Percentiles rank a stretch among this genome's conserved stretches.
phyloP scores from a whole-genome alignment of 2,329 filamentous ascomycete species.

The Sporothrix variecibatus region DNA sequence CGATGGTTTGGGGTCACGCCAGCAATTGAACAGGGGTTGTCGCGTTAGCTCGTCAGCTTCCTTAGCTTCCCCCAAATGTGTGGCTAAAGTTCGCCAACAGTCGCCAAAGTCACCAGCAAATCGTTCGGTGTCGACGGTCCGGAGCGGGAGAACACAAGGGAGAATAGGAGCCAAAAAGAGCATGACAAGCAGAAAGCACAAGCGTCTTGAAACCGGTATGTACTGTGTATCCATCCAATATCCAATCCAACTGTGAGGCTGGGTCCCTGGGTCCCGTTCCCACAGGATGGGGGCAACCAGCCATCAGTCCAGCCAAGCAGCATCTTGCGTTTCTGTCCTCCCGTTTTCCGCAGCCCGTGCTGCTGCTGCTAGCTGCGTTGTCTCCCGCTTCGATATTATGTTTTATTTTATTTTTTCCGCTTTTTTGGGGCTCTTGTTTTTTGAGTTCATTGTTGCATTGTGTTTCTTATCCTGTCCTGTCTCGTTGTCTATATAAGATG shows the following conservation, averaged over 20 bases:
- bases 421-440: background rate
- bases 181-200: background rate
- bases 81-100: background rate
- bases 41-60: background rate
- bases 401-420: background rate
- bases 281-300: constrained; percentile 16
- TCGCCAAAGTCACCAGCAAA: background rate
- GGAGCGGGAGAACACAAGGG: constrained; percentile 41
- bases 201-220: constrained; percentile 17
- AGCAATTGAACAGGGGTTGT: background rate
- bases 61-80: constrained; percentile 1
- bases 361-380: constrained; percentile 3
- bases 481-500: constrained; percentile 30
- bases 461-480: background rate
- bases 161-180: background rate
- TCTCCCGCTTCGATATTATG: background rate
- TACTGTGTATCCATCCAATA: background rate
- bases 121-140: constrained; percentile 55
- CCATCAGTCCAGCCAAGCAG: background rate
- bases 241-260: background rate
- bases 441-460: background rate
- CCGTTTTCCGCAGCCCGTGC: constrained; percentile 3
- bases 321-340: background rate
- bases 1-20: constrained; percentile 15
- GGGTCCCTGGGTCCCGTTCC: constrained; percentile 9